A percentile compares a stretch with the other conserved stretches of the same genome.
Conservation (phyloP, 169 alveolate genomes). For the Plasmodium vinckei region DNA sequence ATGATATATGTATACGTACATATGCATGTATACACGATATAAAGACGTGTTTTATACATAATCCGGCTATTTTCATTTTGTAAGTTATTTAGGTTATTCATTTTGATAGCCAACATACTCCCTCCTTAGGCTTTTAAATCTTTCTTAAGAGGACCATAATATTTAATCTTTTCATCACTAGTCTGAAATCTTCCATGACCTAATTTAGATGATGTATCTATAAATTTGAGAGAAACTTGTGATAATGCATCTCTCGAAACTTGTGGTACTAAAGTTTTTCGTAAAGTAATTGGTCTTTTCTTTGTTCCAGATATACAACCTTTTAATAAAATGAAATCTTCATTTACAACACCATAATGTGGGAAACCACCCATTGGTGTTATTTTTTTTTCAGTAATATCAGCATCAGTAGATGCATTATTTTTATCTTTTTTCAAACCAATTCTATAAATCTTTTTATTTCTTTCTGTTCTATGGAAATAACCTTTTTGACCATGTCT, state of each 20-base stretch:
- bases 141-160: constrained; percentile 96
- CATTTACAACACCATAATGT: constrained; percentile 98
- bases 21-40: background rate
- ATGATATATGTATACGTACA: background rate
- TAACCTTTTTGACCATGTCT: constrained; percentile 99
- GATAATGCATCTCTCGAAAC: constrained; percentile 95
- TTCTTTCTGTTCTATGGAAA: constrained; percentile 99
- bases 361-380: constrained; percentile 99
- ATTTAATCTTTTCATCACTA: constrained; percentile 97
- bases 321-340: constrained; percentile 98
- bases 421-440: constrained; percentile 95
- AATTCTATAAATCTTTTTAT: constrained; percentile 99
- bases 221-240: constrained; percentile 96
- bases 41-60: constrained; percentile 7
- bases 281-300: constrained; percentile 96
- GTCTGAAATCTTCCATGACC: constrained; percentile 99
- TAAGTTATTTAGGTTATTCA: background rate
- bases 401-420: constrained; percentile 98
- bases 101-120: background rate
- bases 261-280: constrained; percentile 97
- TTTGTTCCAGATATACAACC: constrained; percentile 99
- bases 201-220: constrained; percentile 99
- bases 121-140: constrained; percentile 51
- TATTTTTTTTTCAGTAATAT: constrained; percentile 97
- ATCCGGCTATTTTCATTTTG: background rate